Conservation (phyloP, 1,284 basidiomycete species). For the Malassezia globosa region DNA sequence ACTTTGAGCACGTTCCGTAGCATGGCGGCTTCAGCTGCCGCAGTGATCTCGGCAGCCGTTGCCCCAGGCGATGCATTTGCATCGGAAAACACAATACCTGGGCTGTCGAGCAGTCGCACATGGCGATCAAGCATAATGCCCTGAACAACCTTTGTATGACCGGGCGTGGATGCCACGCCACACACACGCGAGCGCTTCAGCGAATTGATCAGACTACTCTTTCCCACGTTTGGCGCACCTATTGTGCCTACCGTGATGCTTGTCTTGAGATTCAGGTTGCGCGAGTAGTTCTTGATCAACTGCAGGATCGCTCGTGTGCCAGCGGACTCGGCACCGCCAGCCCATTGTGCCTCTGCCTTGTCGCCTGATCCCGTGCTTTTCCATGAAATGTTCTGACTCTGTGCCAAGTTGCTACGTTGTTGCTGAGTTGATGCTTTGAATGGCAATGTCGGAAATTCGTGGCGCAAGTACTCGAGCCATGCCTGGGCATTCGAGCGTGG, state of each 20-base stretch:
- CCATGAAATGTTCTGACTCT: conserved; percentile 8
- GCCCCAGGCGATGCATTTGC: conserved; percentile 15
- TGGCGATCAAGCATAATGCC: conserved; percentile 84
- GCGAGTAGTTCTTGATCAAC: conserved; percentile 78
- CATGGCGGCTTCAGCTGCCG: conserved; percentile 24
- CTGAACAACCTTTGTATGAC: conserved; percentile 89
- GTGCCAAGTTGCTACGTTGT: conserved; percentile 59
- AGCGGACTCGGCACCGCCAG: conserved; percentile 48
- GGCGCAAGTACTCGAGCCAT: conserved; percentile 80
- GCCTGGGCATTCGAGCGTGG: conserved; percentile 75
- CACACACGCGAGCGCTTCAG: conserved; percentile 63
- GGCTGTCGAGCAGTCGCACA: conserved; percentile 83
- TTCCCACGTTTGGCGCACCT: conserved; percentile 94
- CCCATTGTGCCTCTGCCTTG: conserved; percentile 12
- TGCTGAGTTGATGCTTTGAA: conserved; percentile 75
- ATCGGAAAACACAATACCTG: conserved; percentile 63
- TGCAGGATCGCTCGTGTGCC: conserved; percentile 60
- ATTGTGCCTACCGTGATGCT: conserved; percentile 73
- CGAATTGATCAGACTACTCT: conserved; percentile 88
- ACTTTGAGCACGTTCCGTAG: conserved; percentile 85
- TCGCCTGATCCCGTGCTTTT: background rate
- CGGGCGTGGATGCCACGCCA: conserved; percentile 85
- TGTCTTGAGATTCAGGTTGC: conserved; percentile 33
- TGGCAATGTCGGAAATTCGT: conserved; percentile 82
- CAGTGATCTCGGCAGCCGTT: conserved; percentile 10